Base-by-base conservation (phyloP, 73 alveolate genomes). In the Paramecium sonneborni region DNA sequence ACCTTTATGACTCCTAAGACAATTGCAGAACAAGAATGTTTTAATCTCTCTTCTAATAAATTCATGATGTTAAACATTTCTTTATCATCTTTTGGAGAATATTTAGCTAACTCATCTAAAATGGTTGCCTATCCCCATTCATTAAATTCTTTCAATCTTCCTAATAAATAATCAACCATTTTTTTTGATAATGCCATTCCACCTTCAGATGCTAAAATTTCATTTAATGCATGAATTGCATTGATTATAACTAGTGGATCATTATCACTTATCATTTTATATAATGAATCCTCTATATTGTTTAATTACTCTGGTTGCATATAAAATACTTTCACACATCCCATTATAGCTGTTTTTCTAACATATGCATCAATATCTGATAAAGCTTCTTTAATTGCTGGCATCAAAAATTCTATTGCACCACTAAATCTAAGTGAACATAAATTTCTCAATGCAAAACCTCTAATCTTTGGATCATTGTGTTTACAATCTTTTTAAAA, bases 341-440 rank as follows among this genome's bases (percentile, higher is more conserved):
- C 99, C 88, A 98, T 97, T 26, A 98, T 97, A 9, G 99, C 99
- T 14, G 99, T 98, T 94, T 97, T 98, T 93, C 99, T 98, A 0
- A 98, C 99, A 96, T 98, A 98, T 11, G 99, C 99, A 90, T 98
- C 99, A 20, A 97, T 97, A 93, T 98, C 99, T 85, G 95, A 93
- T 35, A 98, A 91, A 6, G 99, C 98, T 68, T 98, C 99, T 52
- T 92, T 91, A 76, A 98, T 97, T 1, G 99, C 99, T 24, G 94
- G 89, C 84, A 97, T 95, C 35, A 98, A 92, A 91, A 97, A 98
- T 74, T 98, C 98, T 69, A 96, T 92, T 24, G 98, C 99, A 15
- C 99, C 99, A 74, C 97, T 96, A 69, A 97, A 97, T 92, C 98
- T 96, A 12, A 98, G 93, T 24, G 99, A 95, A 76, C 99, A 98